Evolutionary conservation across 305 asterid genomes (phyloP).

Genomic region (Caryopteris hybrid): DNA sequence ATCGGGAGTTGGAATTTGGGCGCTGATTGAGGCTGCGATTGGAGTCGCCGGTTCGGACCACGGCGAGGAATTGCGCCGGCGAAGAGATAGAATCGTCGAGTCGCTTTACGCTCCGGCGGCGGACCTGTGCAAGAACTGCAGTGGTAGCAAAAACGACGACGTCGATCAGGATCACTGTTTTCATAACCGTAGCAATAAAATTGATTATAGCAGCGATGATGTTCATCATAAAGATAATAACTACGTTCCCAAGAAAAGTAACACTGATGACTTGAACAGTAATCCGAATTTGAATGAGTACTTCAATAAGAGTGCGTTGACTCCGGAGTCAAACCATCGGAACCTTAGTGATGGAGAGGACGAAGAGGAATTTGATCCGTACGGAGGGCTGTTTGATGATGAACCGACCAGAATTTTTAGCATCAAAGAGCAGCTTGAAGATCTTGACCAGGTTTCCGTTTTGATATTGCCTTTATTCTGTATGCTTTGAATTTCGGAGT

Average conservation of each 20-base stretch:
- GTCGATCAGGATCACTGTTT: slow-evolving; percentile 24
- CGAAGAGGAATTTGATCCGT: slow-evolving; percentile 59
- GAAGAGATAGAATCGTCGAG: slow-evolving; percentile 73
- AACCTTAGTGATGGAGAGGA: slow-evolving; percentile 48
- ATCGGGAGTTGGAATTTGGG: slow-evolving; percentile 71
- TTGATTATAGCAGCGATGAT: slow-evolving; percentile 15
- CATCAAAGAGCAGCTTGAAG: slow-evolving; percentile 78
- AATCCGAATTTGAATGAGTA: slow-evolving; percentile 22
- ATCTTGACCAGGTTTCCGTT: slow-evolving; percentile 57
- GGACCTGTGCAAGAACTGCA: slow-evolving; percentile 51
- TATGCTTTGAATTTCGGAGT: neutral
- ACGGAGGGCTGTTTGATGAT: slow-evolving; percentile 70
- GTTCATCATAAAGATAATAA: slow-evolving; percentile 16
- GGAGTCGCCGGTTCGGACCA: slow-evolving; percentile 64
- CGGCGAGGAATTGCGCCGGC: slow-evolving; percentile 61
- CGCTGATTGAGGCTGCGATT: slow-evolving; percentile 76
- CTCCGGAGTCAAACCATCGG: slow-evolving; percentile 86
- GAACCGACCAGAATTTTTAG: slow-evolving; percentile 59
- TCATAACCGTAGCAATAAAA: neutral
- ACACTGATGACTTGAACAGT: slow-evolving; percentile 16
- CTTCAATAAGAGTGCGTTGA: slow-evolving; percentile 60
- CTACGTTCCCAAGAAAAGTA: slow-evolving; percentile 5
- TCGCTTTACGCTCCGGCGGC: slow-evolving; percentile 46
- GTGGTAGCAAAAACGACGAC: slow-evolving; percentile 21
- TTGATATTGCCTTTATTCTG: neutral